Evolutionary conservation across 164 flowering plant species (phyloP), one percentile per base, ranked within the genome.

Genomic region (Houttuynia cordata): DNA sequence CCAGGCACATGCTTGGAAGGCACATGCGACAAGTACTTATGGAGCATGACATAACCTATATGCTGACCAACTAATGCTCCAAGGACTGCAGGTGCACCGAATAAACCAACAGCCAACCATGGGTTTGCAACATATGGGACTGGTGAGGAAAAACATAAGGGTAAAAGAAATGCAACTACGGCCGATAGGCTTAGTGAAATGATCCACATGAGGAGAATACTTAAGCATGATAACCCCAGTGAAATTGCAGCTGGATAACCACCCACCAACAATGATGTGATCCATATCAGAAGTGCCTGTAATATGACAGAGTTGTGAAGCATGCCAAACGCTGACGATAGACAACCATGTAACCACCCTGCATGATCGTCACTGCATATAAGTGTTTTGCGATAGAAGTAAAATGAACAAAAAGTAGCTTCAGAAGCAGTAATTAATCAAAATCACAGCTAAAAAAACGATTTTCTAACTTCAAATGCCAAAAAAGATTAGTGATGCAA

Each of bases 61-160:
- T 87, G 84, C 67, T 92, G 96, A 65, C 96, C 98, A 67, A 74
- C 73, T 58, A 87, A 74, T 25, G 98, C 96, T 59, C 98, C 98
- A 56, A 92, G 80, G 59, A 92, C 57, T 67, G 96, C 84, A 57
- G 96, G 98, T 25, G 87, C 86, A 66, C 73, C 98, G 78, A 89
- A 89, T 61, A 89, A 75, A 52, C 96, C 96, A 74, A 81, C 25
- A 51, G 73, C 81, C 68, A 92, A 67, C 94, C 86, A 92, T 51
- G 98, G 96, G 74, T 67, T 77, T 51, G 91, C 80, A 75, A 86
- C 69, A 73, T 75, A 89, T 52, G 98, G 98, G 34, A 79, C 76
- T 14, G 98, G 88, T 21, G 84, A 81, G 20, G 93, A 67, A 62
- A 80, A 80, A 57, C 84, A 57, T 24, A 63, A 65, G 18, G 98